Evolutionary conservation across 1,139 yeast species (phyloP).

Genomic region (Taphrina communis): DNA sequence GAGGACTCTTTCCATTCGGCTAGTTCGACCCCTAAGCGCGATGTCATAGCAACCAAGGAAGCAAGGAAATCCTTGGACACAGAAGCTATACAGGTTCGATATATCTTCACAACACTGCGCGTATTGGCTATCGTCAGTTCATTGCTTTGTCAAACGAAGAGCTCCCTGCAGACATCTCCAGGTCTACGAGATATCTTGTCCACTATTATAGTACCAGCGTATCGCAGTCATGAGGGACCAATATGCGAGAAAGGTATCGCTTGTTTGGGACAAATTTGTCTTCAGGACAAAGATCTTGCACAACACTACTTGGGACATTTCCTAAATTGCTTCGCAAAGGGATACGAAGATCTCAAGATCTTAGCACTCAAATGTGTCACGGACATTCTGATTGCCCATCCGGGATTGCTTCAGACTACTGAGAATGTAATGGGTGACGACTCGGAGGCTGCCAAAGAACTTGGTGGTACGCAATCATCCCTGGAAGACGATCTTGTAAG

Average conservation of each 20-base stretch:
- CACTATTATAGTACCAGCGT: slow-evolving; percentile 82
- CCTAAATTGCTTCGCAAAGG: slow-evolving; percentile 68
- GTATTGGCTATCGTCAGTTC: slow-evolving; percentile 75
- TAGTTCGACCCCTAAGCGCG: slow-evolving; percentile 52
- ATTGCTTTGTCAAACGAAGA: slow-evolving; percentile 70
- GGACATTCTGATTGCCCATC: slow-evolving; percentile 80
- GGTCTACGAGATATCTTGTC: slow-evolving; percentile 75
- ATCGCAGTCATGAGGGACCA: slow-evolving; percentile 64
- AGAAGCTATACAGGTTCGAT: slow-evolving; percentile 53
- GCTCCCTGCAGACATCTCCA: slow-evolving; percentile 66
- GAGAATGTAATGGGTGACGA: slow-evolving; percentile 67
- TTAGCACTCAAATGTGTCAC: slow-evolving; percentile 72
- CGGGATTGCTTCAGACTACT: slow-evolving; percentile 67
- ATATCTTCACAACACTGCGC: slow-evolving; percentile 57
- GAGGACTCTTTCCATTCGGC: slow-evolving; percentile 64
- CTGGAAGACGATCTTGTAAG: slow-evolving; percentile 60
- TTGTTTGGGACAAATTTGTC: slow-evolving; percentile 79
- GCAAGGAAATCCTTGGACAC: slow-evolving; percentile 51
- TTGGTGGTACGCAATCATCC: slow-evolving; percentile 25
- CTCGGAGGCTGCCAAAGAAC: slow-evolving; percentile 27
- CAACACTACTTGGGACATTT: slow-evolving; percentile 64
- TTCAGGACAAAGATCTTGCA: slow-evolving; percentile 70
- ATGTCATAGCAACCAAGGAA: slow-evolving; percentile 37
- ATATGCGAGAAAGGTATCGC: slow-evolving; percentile 72
- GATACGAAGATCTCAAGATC: slow-evolving; percentile 65